Base-by-base conservation (phyloP, 257 asterid genomes). In the Solanum dulcamara region DNA sequence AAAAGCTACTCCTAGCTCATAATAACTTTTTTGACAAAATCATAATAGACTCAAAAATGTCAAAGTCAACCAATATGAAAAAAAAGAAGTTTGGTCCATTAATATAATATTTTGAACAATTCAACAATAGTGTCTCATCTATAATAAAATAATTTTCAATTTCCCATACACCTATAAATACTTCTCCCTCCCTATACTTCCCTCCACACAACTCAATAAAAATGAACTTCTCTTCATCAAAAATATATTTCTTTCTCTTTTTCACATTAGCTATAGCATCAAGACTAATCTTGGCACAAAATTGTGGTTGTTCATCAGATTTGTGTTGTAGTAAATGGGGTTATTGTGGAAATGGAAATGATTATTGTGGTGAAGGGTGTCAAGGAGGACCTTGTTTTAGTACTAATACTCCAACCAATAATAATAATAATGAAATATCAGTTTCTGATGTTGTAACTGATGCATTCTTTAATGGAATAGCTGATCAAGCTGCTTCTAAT, bases 281-380 rank as follows among this genome's bases (percentile, higher is more conserved):
- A 62, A 72, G 18, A 15, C 60, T 26, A 6, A 51, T 59, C 24
- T 81, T 80, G 24, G 33, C 85, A 74, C 88, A 86, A 42, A 85
- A 67, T 40, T 88, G 85, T 77, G 88, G 88, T 14, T 60, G 88
- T 79, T 13, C 80, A 38, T 28, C 87, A 59, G 74, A 81, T 10
- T 10, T 87, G 79, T 88, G 94, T 38, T 91, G 92, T 81, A 91
- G 92, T 62, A 84, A 59, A 24, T 87, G 5, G 33, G 94, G 94
- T 50, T 89, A 86, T 33, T 91, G 94, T 42, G 93, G 94, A 68
- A 83, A 80, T 1, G 80, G 87, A n/a, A 20, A 72, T 11, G 88
- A 53, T 26, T 91, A 89, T 14, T 92, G 95, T 40, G 94, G 93
- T 17, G 20, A 68, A 37, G 94, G 94, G 9, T 92, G 94, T 53